phyloP scores from a whole-genome alignment of 129 eudicot genomes.

The Flaveria linearis region DNA sequence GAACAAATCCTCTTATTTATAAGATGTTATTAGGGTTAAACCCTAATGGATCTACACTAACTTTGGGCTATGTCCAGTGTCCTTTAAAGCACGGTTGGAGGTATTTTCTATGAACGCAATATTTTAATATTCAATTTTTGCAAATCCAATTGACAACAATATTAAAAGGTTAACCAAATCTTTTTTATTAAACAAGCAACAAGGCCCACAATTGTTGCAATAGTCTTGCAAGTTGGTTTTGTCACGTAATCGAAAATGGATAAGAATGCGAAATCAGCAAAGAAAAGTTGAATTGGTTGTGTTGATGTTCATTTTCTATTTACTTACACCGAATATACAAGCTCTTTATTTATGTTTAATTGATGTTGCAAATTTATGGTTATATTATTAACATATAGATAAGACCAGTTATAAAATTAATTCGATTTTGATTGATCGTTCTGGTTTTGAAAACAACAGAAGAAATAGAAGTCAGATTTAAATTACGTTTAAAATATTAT shows the following conservation, averaged over 20 bases:
- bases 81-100: no score
- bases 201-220: background rate
- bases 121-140: background rate
- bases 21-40: no score
- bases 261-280: conserved; percentile 27
- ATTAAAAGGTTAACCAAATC: no score
- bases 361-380: background rate
- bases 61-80: no score
- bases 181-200: background rate
- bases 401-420: no score
- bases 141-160: background rate
- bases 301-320: background rate
- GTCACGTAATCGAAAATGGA: conserved; percentile 14
- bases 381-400: no score
- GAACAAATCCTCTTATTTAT: no score
- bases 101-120: background rate
- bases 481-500: background rate
- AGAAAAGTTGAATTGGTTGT: background rate
- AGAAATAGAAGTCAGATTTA: no score
- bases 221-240: conserved; percentile 11
- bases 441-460: no score
- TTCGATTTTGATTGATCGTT: no score
- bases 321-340: background rate
- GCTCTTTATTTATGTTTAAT: background rate
- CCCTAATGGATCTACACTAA: no score